A percentile compares a stretch with the other conserved stretches of the same genome.
These are phyloP conservation scores for Pilatotrama ljubarskyi DNA, from an alignment of 768 basidiomycete genomes.

Conservation along the genomic window DNA sequence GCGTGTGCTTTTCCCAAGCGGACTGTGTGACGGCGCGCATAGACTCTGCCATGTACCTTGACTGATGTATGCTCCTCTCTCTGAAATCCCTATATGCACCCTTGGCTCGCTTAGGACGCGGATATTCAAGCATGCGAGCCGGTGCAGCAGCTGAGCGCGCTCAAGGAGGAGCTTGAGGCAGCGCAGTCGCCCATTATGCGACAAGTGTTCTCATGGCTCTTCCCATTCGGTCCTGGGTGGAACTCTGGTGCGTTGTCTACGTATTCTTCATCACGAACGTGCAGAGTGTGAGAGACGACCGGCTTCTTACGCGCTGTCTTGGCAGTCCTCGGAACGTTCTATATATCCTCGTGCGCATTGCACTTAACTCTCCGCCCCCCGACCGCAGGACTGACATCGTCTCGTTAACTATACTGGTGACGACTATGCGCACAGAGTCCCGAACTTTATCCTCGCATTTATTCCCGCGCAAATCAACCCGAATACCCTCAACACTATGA, in stretches of 20 bases:
- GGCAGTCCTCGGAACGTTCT: conserved; percentile 84
- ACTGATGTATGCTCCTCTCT: neutral
- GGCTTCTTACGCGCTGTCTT: conserved; percentile 11
- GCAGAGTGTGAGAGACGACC: neutral
- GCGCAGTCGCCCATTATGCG: conserved; percentile 75
- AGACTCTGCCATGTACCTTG: neutral
- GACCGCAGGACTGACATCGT: conserved; percentile 20
- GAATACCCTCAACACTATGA: conserved; percentile 90
- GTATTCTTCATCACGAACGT: conserved; percentile 11
- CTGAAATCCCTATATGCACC: neutral
- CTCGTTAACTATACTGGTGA: conserved; percentile 24
- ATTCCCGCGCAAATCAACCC: conserved; percentile 87
- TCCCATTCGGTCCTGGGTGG: conserved; percentile 90
- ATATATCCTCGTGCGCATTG: conserved; percentile 86
- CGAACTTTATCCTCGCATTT: conserved; percentile 93
- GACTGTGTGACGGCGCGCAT: conserved; percentile 24
- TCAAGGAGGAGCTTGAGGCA: conserved; percentile 63
- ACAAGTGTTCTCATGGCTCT: conserved; percentile 75
- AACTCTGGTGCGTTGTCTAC: conserved; percentile 57
- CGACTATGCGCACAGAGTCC: conserved; percentile 57
- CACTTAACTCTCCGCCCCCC: conserved; percentile 11
- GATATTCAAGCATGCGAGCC: conserved; percentile 45
- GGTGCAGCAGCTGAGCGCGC: conserved; percentile 48
- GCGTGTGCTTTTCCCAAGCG: conserved; percentile 21
- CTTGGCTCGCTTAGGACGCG: conserved; percentile 36